These are phyloP conservation scores for Diphasiastrum complanatum DNA, from an alignment of 83 land plant species.

Conservation along the genomic window DNA sequence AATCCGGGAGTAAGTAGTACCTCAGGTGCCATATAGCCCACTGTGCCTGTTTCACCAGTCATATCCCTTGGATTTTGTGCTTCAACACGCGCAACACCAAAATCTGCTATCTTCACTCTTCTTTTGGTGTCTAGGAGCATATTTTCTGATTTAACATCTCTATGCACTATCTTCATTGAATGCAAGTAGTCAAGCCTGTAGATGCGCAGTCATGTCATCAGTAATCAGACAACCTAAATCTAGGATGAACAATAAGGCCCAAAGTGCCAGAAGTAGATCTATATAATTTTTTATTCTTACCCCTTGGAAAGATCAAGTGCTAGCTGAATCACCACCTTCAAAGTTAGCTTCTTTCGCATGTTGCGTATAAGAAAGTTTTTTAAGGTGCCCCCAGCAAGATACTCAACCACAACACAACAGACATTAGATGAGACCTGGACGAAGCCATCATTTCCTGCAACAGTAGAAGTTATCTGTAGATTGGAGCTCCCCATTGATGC, in stretches of 20 bases:
- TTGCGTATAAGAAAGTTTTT: constrained; percentile 69
- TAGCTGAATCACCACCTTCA: constrained; percentile 69
- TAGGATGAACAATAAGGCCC: background rate
- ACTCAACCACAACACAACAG: constrained; percentile 94
- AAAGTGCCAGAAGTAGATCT: background rate
- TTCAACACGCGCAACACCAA: constrained; percentile 94
- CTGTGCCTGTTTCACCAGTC: constrained; percentile 94
- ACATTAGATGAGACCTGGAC: constrained; percentile 50
- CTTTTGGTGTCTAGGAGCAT: constrained; percentile 56
- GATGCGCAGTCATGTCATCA: background rate
- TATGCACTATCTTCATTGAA: constrained; percentile 78
- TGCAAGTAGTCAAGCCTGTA: constrained; percentile 79
- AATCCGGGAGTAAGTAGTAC: too few relatives aligned
- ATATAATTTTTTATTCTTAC: constrained; percentile 25
- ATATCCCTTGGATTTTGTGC: constrained; percentile 84
- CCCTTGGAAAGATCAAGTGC: constrained; percentile 92
- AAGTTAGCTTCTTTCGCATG: constrained; percentile 64
- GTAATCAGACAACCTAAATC: background rate
- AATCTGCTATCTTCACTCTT: constrained; percentile 75
- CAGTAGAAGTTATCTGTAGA: constrained; percentile 47
- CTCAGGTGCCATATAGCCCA: constrained; percentile 96
- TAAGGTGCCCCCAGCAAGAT: constrained; percentile 83
- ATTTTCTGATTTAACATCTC: constrained; percentile 89
- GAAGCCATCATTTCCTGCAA: constrained; percentile 28
- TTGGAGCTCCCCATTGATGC: constrained; percentile 78